These are phyloP conservation scores for Gaeumannomyces tritici DNA, from an alignment of 2,329 filamentous ascomycete species.

Conservation along the genomic window DNA sequence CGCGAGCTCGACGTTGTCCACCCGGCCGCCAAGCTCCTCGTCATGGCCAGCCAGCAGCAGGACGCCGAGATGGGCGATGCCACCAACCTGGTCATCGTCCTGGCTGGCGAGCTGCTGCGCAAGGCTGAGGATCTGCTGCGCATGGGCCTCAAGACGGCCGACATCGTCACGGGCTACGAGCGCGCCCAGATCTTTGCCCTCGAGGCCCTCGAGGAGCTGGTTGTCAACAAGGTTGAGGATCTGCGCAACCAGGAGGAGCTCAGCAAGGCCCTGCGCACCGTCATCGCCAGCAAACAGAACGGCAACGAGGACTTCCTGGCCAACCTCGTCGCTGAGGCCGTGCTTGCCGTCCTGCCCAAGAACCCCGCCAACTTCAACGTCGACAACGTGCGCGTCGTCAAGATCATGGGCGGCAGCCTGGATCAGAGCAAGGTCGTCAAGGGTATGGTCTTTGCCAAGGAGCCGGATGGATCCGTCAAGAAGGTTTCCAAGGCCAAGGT, in stretches of 20 bases:
- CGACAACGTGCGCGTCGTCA: conserved; percentile 96
- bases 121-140: conserved; percentile 95
- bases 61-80: conserved; percentile 98
- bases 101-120: conserved; percentile 89
- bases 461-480: conserved; percentile 87
- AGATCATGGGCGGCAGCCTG: conserved; percentile 97
- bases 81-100: conserved; percentile 91
- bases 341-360: conserved; percentile 85
- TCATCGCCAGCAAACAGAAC: conserved; percentile 93
- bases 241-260: conserved; percentile 73
- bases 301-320: conserved; percentile 86
- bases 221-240: conserved; percentile 83
- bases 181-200: conserved; percentile 85
- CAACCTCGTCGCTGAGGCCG: conserved; percentile 73
- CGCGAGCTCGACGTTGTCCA: conserved; percentile 97
- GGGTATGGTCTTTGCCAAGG: conserved; percentile 96
- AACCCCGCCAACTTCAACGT: conserved; percentile 96
- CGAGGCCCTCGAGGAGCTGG: conserved; percentile 75
- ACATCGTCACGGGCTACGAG: conserved; percentile 94
- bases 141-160: conserved; percentile 97
- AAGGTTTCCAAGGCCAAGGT: conserved; percentile 92
- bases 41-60: conserved; percentile 99
- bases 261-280: conserved; percentile 89
- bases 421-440: conserved; percentile 91
- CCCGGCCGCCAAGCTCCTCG: conserved; percentile 91